Percentiles rank a stretch among this genome's conserved stretches.
Evolutionary conservation across 257 asterid genomes (phyloP).

Genomic region (Lavandula angustifolia): DNA sequence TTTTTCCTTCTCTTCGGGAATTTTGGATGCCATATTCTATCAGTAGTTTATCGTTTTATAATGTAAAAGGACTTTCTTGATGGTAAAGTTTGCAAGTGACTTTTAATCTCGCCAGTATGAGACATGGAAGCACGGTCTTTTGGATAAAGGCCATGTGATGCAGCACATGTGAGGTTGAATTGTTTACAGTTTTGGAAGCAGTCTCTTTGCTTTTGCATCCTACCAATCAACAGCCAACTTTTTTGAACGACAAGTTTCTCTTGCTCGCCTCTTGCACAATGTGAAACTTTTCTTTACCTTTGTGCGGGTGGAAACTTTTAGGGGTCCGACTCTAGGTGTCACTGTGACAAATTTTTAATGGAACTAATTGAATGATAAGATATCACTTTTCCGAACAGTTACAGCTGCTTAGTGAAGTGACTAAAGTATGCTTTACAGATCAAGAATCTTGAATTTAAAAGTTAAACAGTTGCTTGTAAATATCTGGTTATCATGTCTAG

Average conservation of each 20-base stretch:
- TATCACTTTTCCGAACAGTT: conserved; percentile 21
- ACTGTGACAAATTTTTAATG: conserved; percentile 10
- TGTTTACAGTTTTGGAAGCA: background rate
- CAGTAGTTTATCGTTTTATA: conserved; percentile 12
- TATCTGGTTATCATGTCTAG: background rate
- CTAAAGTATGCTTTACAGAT: background rate
- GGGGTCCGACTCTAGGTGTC: conserved; percentile 25
- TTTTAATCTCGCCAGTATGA: conserved; percentile 13
- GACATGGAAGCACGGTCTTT: conserved; percentile 20
- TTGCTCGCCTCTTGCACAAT: background rate
- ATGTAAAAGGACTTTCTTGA: conserved; percentile 18
- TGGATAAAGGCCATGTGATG: conserved; percentile 27
- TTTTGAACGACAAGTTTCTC: background rate
- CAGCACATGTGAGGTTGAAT: conserved; percentile 26
- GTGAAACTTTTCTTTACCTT: conserved; percentile 3
- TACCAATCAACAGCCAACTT: conserved; percentile 1
- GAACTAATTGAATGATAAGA: conserved; percentile 4
- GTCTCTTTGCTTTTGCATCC: conserved; percentile 13
- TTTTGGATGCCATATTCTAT: background rate
- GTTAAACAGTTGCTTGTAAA: background rate
- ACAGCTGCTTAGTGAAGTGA: conserved; percentile 16
- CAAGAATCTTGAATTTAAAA: background rate
- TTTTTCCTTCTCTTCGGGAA: background rate
- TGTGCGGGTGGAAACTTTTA: conserved; percentile 1
- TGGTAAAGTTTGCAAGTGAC: conserved; percentile 28